Conservation (phyloP, 805 yeast genomes). For the Wickerhamomyces chaumierensis region DNA sequence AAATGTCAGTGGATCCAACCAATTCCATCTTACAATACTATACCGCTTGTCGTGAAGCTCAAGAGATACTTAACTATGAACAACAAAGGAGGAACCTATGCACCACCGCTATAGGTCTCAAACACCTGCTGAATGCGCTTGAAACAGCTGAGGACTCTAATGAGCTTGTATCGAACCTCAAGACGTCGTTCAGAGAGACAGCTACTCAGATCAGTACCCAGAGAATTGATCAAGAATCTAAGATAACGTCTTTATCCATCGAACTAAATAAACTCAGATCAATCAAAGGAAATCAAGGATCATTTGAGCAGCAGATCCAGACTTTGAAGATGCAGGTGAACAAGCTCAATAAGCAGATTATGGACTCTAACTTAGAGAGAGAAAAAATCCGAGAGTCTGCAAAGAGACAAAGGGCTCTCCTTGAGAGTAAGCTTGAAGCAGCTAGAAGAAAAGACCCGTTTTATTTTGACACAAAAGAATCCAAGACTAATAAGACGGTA, state of each 20-base stretch:
- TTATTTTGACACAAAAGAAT: too few relatives aligned
- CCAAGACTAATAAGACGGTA: too few relatives aligned
- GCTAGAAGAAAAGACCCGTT: constrained; percentile 19
- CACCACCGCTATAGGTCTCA: neutral
- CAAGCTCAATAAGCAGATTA: constrained; percentile 22
- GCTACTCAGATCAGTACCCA: neutral
- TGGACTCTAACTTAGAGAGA: constrained; percentile 19
- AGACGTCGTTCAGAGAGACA: neutral
- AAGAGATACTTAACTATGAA: neutral
- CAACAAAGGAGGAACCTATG: neutral
- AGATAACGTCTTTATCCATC: constrained; percentile 5
- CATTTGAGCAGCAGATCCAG: constrained; percentile 20
- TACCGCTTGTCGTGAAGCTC: neutral
- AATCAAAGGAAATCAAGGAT: neutral
- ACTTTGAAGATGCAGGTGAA: constrained; percentile 23
- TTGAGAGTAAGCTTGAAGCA: constrained; percentile 24
- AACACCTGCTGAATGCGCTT: neutral
- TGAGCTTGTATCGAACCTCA: neutral
- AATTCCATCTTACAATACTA: too few relatives aligned
- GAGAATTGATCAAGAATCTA: constrained; percentile 8
- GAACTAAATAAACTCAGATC: constrained; percentile 12
- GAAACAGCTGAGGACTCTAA: neutral
- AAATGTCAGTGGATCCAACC: neutral
- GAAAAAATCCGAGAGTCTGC: constrained; percentile 21
- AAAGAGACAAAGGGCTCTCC: constrained; percentile 22